Percentiles rank a stretch among this genome's conserved stretches.
Evolutionary conservation across 2,329 filamentous ascomycete species (phyloP).

Genomic region (Nemania sp.): DNA sequence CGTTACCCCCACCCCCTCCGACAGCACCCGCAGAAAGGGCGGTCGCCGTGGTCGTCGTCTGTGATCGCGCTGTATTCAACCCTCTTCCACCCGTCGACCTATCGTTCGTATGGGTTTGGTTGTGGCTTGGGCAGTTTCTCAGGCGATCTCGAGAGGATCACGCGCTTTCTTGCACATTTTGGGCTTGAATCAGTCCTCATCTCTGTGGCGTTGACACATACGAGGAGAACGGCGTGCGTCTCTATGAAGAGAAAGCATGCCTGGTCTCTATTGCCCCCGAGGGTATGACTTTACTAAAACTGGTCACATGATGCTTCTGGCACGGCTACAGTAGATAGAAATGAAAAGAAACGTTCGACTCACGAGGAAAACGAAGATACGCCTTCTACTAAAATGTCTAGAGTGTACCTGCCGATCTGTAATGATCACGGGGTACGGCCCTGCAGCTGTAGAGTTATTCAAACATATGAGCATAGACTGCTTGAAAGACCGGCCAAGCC

Average conservation of each 20-base stretch:
- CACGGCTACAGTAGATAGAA: constrained; percentile 41
- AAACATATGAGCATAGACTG: no score
- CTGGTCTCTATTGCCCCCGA: constrained; percentile 40
- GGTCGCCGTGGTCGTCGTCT: constrained; percentile 99
- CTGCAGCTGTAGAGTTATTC: no score
- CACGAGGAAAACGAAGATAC: constrained; percentile 18
- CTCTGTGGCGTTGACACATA: constrained; percentile 70
- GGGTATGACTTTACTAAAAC: constrained; percentile 38
- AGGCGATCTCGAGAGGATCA: constrained; percentile 36
- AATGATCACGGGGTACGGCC: background rate
- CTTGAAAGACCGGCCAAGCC: no score
- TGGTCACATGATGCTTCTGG: constrained; percentile 43
- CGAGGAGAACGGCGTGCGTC: constrained; percentile 69
- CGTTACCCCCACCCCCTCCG: constrained; percentile 97
- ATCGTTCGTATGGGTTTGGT: constrained; percentile 37
- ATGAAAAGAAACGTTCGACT: constrained; percentile 36
- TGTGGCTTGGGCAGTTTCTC: constrained; percentile 41
- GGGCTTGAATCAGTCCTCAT: constrained; percentile 48
- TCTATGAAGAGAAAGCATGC: constrained; percentile 44
- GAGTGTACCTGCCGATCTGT: background rate
- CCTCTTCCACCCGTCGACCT: constrained; percentile 36
- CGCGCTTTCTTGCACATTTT: constrained; percentile 43
- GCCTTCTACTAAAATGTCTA: background rate
- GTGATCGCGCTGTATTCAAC: constrained; percentile 59
- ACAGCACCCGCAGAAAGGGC: constrained; percentile 99